Base-by-base conservation (phyloP, 2,329 filamentous ascomycete genomes). In the Lachnellula willkommii region DNA sequence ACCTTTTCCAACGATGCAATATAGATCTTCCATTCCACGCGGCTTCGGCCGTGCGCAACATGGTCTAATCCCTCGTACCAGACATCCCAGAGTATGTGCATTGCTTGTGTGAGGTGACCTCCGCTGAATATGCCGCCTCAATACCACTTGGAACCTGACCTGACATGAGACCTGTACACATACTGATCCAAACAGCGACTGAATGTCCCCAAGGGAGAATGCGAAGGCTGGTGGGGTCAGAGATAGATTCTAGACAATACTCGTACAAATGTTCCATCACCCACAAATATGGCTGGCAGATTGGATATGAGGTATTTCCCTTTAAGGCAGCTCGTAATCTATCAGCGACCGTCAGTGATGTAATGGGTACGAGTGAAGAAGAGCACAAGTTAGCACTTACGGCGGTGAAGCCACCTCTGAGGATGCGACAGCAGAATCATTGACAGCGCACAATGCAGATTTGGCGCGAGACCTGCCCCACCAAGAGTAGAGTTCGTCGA, bases 381-480 rank as follows among this genome's bases (percentile, higher is more conserved):
- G 50, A 48, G 47, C 5, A 22, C 15, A 17, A 20, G 42, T 20
- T 24, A 20, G 39, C 17, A 42, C 39, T 42, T 42, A 42, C 39
- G 11, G n/a, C 42, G 42, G 42, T 24, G 42, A 45, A 20, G 50
- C 42, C 47, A 47, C 53, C 54, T 61, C 28, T 32, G 15, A 9
- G 15, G 37, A 40, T 51, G 61, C 64, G 65, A 60, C 64, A 58
- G 55, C 54, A 35, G 59, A 46, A 47, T 32, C 28, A 4, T 32
- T 63, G 66, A 65, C 65, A 68, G 59, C 66, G 46, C 65, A 68
- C 59, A 61, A 59, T 64, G 64, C 65, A 63, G 53, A 17, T 61
- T 60, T 63, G 56, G 57, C 60, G 56, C 39, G 47, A 55, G 39
- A 17, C 47, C 49, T 53, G 60, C 60, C 61, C 61, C 63, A 61